Conservation (phyloP, 352 stramenopile genomes). For the Aphanomyces invadans region DNA sequence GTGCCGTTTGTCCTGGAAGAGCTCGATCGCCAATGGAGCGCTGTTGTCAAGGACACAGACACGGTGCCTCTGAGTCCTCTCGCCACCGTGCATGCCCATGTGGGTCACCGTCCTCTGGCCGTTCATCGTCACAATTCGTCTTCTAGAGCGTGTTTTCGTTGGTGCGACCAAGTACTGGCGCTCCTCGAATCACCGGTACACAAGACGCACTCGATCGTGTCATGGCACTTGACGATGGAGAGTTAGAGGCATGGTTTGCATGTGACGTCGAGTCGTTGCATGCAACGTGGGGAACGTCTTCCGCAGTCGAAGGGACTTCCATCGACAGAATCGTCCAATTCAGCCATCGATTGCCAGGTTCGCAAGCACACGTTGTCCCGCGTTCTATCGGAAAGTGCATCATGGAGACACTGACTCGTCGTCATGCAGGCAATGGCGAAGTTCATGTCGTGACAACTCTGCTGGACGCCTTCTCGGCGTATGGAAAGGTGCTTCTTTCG, state of each 20-base stretch:
- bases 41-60: background rate
- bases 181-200: background rate
- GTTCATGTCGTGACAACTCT: background rate
- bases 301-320: background rate
- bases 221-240: too few relatives aligned
- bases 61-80: slow-evolving; percentile 7
- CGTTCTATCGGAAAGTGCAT: too few relatives aligned
- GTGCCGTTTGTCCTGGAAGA: slow-evolving; percentile 27
- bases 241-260: background rate
- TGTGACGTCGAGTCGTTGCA: background rate
- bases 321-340: background rate
- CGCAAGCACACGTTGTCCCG: too few relatives aligned
- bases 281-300: background rate
- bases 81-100: slow-evolving; percentile 13
- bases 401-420: background rate
- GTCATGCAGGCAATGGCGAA: background rate
- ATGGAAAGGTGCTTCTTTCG: slow-evolving; percentile 56
- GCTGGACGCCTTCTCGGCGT: slow-evolving; percentile 50
- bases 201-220: background rate
- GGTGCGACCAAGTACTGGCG: slow-evolving; percentile 21
- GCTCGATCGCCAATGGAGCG: slow-evolving; percentile 12
- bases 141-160: slow-evolving; percentile 41
- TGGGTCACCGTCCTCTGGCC: background rate
- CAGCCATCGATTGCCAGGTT: slow-evolving; percentile 6
- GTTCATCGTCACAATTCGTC: slow-evolving; percentile 26